Evolutionary conservation across 805 yeast genomes (phyloP).

Genomic region (Wickerhamiella bombiphila): DNA sequence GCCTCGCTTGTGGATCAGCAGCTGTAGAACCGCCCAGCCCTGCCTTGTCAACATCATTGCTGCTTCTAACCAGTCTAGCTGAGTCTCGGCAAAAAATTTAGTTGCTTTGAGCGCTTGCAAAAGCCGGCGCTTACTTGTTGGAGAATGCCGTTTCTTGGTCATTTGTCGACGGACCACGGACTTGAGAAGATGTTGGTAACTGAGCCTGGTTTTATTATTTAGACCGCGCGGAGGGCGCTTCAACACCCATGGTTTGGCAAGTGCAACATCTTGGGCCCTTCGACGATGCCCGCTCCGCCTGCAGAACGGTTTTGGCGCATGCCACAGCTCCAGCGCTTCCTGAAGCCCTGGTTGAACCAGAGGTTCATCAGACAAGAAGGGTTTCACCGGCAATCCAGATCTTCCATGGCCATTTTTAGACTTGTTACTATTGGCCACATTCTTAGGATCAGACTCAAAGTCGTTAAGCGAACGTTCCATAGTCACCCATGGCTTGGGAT

Average conservation of each 20-base stretch:
- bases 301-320: constrained; percentile 80
- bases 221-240: constrained; percentile 32
- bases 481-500: background rate
- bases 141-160: constrained; percentile 28
- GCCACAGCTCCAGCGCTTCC: constrained; percentile 49
- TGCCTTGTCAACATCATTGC: constrained; percentile 87
- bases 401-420: background rate
- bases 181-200: constrained; percentile 82
- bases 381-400: constrained; percentile 2
- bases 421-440: background rate
- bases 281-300: background rate
- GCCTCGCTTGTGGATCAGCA: constrained; percentile 81
- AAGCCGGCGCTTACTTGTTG: constrained; percentile 35
- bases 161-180: constrained; percentile 56
- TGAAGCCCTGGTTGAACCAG: constrained; percentile 35
- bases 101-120: constrained; percentile 57
- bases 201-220: constrained; percentile 68
- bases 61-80: constrained; percentile 97
- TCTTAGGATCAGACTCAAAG: constrained; percentile 18
- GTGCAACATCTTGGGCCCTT: constrained; percentile 65
- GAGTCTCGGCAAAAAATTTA: constrained; percentile 78
- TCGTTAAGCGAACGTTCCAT: background rate
- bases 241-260: constrained; percentile 69
- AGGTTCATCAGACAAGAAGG: constrained; percentile 29
- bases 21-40: constrained; percentile 84